Evolutionary conservation across 495 filamentous ascomycete genomes (phyloP), one percentile per base, ranked within the genome.

Genomic region (Penicillium malachiteum): DNA sequence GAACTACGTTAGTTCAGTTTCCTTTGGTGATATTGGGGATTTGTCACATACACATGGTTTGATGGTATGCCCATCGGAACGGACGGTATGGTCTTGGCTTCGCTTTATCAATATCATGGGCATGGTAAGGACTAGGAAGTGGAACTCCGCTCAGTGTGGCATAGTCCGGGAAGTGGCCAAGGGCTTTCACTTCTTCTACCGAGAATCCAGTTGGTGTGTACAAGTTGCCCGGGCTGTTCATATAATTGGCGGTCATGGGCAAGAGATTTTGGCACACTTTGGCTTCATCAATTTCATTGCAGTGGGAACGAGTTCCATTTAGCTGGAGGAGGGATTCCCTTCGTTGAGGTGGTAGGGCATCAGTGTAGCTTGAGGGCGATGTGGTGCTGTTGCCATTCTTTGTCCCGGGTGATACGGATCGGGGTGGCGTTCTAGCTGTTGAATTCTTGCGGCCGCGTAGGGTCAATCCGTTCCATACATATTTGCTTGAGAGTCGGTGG

Each of bases 81-180:
- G 92, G 92, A 30, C 92, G 79, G 67, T 89, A 87, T 12, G 86
- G 88, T 34, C 88, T 77, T n/a, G 88, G 79, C 14, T 79, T 64
- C 0, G 88, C 87, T 56, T 77, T 86, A 30, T 80, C 68, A 43
- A 88, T 85, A 54, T 87, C 72, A 59, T 89, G 90, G n/a, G 83
- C 74, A 3, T 49, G 50, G 60, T 89, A 91, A 0, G 88, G 77
- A 11, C 74, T 55, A 0, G 92, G 92, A 34, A 89, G 68, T 1
- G 90, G 90, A 14, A 96, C 87, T 31, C 90, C 92, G 52, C 85
- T 90, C 7, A 96, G 73, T 5, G 75, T 69, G 34, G 89, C 80
- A 71, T 96, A 96, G 60, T 95, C 86, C 1, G 91, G 91, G 57
- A 96, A 95, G 56, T 91, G 82, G 0, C 91, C 91, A 14, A 95